Base-by-base conservation (phyloP, 441 rosid genomes). In the Oxalis stricta region DNA sequence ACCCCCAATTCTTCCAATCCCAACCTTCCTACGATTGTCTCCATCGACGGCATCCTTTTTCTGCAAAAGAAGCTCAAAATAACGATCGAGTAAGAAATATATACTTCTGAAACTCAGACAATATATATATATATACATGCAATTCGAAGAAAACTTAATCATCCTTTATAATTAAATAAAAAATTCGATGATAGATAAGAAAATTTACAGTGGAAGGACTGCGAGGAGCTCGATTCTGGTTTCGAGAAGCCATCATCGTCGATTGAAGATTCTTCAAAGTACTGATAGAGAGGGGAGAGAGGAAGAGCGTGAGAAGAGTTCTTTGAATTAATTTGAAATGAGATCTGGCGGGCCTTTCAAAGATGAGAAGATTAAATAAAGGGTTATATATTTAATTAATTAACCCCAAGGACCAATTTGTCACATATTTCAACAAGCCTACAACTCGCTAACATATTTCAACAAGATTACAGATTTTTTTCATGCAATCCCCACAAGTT, bases 191-290 rank as follows among this genome's bases (percentile, higher is more conserved):
- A 1, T 9, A 1, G 26, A 39, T 29, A 14, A 4, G 16, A 10
- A 6, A 34, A n/a, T 69, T 71, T 73, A 84, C 93, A 13, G 60
- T 5, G 12, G 57, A 53, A 11, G 94, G 86, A 38, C 82, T 85
- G 14, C 83, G 94, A 7, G 98, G 98, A 35, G 81, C 71, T 43
- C 83, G 63, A 45, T 82, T 89, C 72, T 89, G 96, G 44, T 70
- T 76, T 34, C 98, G 84, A 8, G 83, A 66, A 11, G 94, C 50
- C 96, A 85, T 84, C 11, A 11, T 32, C 9, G 38, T 22, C 9
- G 38, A 46, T 4, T 20, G 42, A 47, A n/a, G 30, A 14, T 41
- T 44, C 20, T 35, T 10, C 22, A 17, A 58, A 44, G 60, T 48
- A 60, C 56, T 61, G 32, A 45, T 33, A 29, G 36, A 38, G 44